Evolutionary conservation across 2,329 filamentous ascomycete species (phyloP).

Genomic region (Zymoseptoria pseudotritici): DNA sequence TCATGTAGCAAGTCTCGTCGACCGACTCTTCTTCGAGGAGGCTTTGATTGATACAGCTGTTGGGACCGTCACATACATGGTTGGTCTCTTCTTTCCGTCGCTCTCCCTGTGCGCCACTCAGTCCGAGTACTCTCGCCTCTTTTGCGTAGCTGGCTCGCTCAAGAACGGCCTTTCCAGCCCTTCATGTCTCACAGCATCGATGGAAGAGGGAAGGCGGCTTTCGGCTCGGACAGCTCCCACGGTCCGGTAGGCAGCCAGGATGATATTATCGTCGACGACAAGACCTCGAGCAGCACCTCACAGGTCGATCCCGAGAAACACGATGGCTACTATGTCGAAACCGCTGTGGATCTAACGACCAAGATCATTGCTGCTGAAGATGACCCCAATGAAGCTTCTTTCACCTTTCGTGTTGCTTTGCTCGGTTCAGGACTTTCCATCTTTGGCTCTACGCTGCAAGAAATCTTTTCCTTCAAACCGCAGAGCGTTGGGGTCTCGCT

Average conservation of each 20-base stretch:
- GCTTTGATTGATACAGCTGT: neutral
- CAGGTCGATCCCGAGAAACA: neutral
- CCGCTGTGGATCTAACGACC: conserved; percentile 29
- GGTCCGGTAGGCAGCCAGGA: neutral
- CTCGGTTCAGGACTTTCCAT: conserved; percentile 29
- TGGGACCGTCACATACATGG: neutral
- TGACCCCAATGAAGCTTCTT: conserved; percentile 30
- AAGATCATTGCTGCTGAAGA: conserved; percentile 32
- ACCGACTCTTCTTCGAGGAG: too few relatives aligned
- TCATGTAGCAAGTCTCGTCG: too few relatives aligned
- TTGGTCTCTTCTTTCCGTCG: neutral
- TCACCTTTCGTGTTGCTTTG: conserved; percentile 36
- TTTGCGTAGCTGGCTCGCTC: neutral
- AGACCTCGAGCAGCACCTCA: neutral
- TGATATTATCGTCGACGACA: neutral
- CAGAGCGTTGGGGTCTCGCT: conserved; percentile 39
- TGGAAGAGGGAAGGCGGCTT: neutral
- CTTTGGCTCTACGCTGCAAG: conserved; percentile 31
- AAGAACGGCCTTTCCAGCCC: neutral
- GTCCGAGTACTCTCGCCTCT: neutral
- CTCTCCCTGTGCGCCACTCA: neutral
- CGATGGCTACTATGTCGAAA: conserved; percentile 6
- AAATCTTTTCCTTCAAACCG: conserved; percentile 45
- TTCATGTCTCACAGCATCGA: neutral
- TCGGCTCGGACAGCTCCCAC: neutral